Evolutionary conservation across 257 asterid species (phyloP).

Genomic region (Linaria vulgaris): DNA sequence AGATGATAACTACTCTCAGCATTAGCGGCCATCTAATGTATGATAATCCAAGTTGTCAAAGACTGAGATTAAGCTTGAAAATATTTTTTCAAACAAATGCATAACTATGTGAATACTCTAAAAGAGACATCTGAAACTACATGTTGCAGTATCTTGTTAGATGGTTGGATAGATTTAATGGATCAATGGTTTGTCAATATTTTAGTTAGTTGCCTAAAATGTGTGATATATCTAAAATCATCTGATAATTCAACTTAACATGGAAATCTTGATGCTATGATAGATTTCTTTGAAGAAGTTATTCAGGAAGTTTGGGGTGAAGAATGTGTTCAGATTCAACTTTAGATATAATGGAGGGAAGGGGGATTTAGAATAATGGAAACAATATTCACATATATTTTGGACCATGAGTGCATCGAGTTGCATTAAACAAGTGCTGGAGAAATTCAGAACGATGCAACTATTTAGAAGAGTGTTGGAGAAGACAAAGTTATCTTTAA

Average conservation of each 20-base stretch:
- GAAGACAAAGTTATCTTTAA: constrained; percentile 31
- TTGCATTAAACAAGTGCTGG: constrained; percentile 37
- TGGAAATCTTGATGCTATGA: constrained; percentile 20
- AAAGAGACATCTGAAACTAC: constrained; percentile 26
- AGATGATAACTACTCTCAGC: too few species aligned
- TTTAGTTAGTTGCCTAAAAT: constrained; percentile 32
- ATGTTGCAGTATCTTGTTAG: constrained; percentile 40
- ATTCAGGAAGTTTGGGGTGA: constrained; percentile 33
- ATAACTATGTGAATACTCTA: constrained; percentile 20
- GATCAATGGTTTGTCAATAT: constrained; percentile 28
- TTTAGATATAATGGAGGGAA: constrained; percentile 32
- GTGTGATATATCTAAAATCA: constrained; percentile 30
- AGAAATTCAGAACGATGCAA: constrained; percentile 19
- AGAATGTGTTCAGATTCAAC: constrained; percentile 35
- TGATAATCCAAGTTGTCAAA: too few species aligned
- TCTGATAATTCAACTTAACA: constrained; percentile 25
- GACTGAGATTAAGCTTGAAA: too few species aligned
- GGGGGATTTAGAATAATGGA: constrained; percentile 30
- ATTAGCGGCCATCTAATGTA: too few species aligned
- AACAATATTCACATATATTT: constrained; percentile 24
- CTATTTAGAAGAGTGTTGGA: constrained; percentile 15
- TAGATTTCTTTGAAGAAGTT: constrained; percentile 10
- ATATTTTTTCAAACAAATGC: too few species aligned
- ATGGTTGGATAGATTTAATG: constrained; percentile 33
- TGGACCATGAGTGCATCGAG: constrained; percentile 41